Evolutionary conservation across 2,329 filamentous ascomycete genomes (phyloP).

Genomic region (Ophiostoma sp.): DNA sequence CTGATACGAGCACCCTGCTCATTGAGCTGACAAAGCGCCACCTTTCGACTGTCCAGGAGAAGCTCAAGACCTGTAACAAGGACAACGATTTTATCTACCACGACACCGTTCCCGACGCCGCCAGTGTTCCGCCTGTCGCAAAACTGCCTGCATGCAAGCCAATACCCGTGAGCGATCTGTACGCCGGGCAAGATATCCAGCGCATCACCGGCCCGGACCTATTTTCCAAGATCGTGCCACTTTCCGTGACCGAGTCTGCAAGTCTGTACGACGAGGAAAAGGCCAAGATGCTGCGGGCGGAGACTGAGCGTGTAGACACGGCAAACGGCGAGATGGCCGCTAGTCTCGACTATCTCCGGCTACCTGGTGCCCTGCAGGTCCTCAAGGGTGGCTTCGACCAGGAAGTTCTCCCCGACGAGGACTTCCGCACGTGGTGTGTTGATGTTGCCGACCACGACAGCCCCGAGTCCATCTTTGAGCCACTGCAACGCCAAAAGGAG

Average conservation of each 20-base stretch:
- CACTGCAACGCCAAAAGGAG: conserved; percentile 70
- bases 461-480: conserved; percentile 72
- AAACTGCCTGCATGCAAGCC: conserved; percentile 95
- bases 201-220: conserved; percentile 94
- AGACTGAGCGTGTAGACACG: conserved; percentile 86
- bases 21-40: conserved; percentile 83
- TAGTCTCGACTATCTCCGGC: conserved; percentile 84
- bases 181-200: conserved; percentile 95
- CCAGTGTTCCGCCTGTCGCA: conserved; percentile 71
- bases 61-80: conserved; percentile 68
- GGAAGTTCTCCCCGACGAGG: conserved; percentile 78
- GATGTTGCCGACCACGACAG: conserved; percentile 82
- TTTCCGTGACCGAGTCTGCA: conserved; percentile 92
- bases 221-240: conserved; percentile 92
- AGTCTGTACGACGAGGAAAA: conserved; percentile 98
- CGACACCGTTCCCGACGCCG: conserved; percentile 80
- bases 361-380: conserved; percentile 83
- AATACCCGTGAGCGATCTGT: conserved; percentile 92
- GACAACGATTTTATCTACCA: conserved; percentile 99
- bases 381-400: conserved; percentile 90
- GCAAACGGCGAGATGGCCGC: conserved; percentile 95
- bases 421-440: conserved; percentile 90
- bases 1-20: conserved; percentile 69
- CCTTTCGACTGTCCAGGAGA: conserved; percentile 71
- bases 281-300: conserved; percentile 86